These are phyloP conservation scores for Betula pendula DNA, from an alignment of 306 rosid species.

Conservation along the genomic window DNA sequence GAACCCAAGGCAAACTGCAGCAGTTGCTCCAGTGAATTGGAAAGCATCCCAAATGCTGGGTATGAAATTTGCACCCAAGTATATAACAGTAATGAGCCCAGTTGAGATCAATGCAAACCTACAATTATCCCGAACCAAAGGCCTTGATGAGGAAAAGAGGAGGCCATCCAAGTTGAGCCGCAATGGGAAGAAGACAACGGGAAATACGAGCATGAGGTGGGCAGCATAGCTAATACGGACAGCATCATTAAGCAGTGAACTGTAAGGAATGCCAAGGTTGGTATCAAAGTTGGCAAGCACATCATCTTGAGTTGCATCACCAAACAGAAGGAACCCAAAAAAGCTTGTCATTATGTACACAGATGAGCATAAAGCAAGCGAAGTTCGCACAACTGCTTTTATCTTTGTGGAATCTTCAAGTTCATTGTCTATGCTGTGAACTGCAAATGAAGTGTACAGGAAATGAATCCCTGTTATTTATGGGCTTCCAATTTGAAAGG, in stretches of 20 bases:
- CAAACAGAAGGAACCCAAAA: slow-evolving; percentile 89
- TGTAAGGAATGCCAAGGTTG: slow-evolving; percentile 74
- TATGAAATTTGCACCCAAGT: slow-evolving; percentile 54
- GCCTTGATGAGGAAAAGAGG: slow-evolving; percentile 63
- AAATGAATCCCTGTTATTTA: slow-evolving; percentile 15
- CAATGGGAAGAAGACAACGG: slow-evolving; percentile 73
- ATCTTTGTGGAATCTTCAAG: slow-evolving; percentile 72
- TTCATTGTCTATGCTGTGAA: slow-evolving; percentile 76
- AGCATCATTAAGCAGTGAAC: slow-evolving; percentile 66
- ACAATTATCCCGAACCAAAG: slow-evolving; percentile 57
- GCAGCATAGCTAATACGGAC: slow-evolving; percentile 87
- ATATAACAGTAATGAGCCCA: slow-evolving; percentile 33
- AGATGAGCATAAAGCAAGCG: slow-evolving; percentile 73
- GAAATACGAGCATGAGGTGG: slow-evolving; percentile 90
- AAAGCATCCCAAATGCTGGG: slow-evolving; percentile 71
- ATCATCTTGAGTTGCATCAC: slow-evolving; percentile 78
- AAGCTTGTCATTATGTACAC: slow-evolving; percentile 81
- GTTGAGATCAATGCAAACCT: slow-evolving; percentile 64
- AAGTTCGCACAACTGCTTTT: slow-evolving; percentile 58
- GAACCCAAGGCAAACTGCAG: slow-evolving; percentile 50
- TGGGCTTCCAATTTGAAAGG: not conserved
- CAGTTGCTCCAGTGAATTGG: slow-evolving; percentile 57
- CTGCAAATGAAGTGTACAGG: slow-evolving; percentile 49
- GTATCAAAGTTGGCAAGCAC: slow-evolving; percentile 88
- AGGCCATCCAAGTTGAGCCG: slow-evolving; percentile 80